Percentiles rank a stretch among this genome's conserved stretches.
Conservation (phyloP, 371 early-diverging fungal species). For the Enterocytospora artemiae region DNA sequence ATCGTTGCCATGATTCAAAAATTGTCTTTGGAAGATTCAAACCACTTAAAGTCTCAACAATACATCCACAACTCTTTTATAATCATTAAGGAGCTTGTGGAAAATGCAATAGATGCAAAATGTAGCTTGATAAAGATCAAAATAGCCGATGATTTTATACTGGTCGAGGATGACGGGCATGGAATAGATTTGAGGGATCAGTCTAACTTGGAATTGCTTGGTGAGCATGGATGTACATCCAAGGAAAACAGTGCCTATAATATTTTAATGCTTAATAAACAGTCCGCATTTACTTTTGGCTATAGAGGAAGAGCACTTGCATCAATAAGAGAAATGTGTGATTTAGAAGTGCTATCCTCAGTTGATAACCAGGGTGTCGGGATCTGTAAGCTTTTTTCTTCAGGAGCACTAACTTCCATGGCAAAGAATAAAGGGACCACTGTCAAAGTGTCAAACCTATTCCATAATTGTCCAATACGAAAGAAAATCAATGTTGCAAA, state of each 20-base stretch:
- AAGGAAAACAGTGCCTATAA: slow-evolving; percentile 37
- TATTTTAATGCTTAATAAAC: slow-evolving; percentile 18
- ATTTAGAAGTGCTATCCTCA: slow-evolving; percentile 43
- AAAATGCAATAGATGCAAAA: slow-evolving; percentile 84
- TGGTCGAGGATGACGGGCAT: slow-evolving; percentile 53
- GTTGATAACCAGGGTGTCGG: slow-evolving; percentile 3
- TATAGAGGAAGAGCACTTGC: slow-evolving; percentile 55
- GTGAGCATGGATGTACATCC: slow-evolving; percentile 34
- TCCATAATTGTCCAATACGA: slow-evolving; percentile 77
- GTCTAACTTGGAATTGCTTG: slow-evolving; percentile 1
- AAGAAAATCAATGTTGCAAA: slow-evolving; percentile 63
- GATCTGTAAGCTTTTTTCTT: slow-evolving; percentile 13
- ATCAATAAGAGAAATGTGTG: slow-evolving; percentile 39
- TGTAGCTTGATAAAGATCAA: slow-evolving; percentile 69
- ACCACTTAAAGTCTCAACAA: slow-evolving; percentile 36
- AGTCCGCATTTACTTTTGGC: slow-evolving; percentile 37
- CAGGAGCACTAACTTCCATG: not conserved
- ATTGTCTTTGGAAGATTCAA: slow-evolving; percentile 10
- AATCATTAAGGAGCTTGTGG: slow-evolving; percentile 77
- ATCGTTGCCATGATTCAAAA: slow-evolving; percentile 23
- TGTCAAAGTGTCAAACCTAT: slow-evolving; percentile 65
- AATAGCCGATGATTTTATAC: slow-evolving; percentile 42
- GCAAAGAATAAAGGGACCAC: slow-evolving; percentile 71
- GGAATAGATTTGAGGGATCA: slow-evolving; percentile 42
- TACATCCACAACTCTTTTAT: slow-evolving; percentile 25